Conservation (phyloP, 352 stramenopile species). For the Phytophthora gonapodyides region DNA sequence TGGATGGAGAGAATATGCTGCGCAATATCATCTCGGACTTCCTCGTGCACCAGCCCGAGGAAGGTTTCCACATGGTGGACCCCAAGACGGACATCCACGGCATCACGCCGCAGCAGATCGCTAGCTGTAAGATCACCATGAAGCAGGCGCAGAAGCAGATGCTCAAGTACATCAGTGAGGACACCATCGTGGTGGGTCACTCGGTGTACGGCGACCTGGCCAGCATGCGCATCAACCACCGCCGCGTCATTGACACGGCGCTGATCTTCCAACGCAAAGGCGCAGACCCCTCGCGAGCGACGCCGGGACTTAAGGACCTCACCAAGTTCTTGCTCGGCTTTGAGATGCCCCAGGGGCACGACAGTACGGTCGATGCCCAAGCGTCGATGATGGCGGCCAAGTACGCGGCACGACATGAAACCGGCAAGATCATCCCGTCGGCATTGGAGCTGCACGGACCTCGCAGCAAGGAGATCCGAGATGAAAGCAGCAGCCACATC, state of each 20-base stretch:
- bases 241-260: conserved; percentile 82
- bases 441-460: conserved; percentile 64
- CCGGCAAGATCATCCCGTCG: conserved; percentile 72
- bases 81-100: conserved; percentile 88
- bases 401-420: conserved; percentile 61
- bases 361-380: conserved; percentile 87
- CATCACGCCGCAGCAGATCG: conserved; percentile 74
- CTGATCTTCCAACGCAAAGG: conserved; percentile 76
- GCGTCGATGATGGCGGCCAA: conserved; percentile 87
- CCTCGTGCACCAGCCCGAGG: conserved; percentile 82
- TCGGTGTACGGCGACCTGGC: conserved; percentile 78
- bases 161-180: conserved; percentile 81
- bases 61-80: conserved; percentile 61
- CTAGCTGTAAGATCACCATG: conserved; percentile 74
- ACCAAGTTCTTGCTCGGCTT: conserved; percentile 84
- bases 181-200: conserved; percentile 87
- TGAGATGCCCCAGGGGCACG: conserved; percentile 85
- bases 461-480: conserved; percentile 20
- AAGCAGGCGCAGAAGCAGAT: conserved; percentile 79
- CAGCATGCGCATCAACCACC: conserved; percentile 77
- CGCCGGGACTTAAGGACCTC: conserved; percentile 71
- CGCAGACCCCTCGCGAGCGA: conserved; percentile 38
- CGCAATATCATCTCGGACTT: conserved; percentile 74
- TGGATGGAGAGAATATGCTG: conserved; percentile 82
- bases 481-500: not conserved